Evolutionary conservation across 164 flowering plant species (phyloP).

Genomic region (Vitis cinerea): DNA sequence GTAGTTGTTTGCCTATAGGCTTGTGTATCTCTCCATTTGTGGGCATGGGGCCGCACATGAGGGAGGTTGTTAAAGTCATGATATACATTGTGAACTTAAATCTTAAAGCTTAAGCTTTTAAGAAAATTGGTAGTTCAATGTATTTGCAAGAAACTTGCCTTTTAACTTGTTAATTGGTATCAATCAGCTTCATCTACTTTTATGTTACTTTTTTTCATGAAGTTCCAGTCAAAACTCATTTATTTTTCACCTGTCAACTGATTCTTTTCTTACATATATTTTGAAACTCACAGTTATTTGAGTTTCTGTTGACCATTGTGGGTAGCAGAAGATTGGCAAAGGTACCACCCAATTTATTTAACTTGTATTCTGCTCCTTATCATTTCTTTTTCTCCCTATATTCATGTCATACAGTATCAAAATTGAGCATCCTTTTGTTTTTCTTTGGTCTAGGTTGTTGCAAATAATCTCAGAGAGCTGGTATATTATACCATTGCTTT

Average conservation of each 20-base stretch:
- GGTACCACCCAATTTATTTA: constrained; percentile 34
- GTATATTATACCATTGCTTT: constrained; percentile 80
- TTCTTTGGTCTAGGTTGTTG: constrained; percentile 47
- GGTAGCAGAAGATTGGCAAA: constrained; percentile 60
- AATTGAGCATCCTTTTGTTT: not conserved
- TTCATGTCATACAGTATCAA: not conserved
- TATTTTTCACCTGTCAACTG: not conserved
- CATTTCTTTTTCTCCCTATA: not conserved
- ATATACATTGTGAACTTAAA: too few relatives aligned
- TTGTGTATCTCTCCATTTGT: too few relatives aligned
- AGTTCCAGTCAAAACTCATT: not conserved
- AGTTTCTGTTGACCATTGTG: constrained; percentile 75
- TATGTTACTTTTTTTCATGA: not conserved
- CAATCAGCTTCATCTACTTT: not conserved
- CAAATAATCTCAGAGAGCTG: constrained; percentile 57
- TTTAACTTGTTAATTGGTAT: not conserved
- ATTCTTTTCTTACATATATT: constrained; percentile 5
- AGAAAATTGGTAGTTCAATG: too few relatives aligned
- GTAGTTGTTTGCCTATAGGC: too few relatives aligned
- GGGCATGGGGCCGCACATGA: too few relatives aligned
- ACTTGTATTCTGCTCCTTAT: not conserved
- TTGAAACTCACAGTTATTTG: constrained; percentile 63
- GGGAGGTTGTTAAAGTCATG: too few relatives aligned
- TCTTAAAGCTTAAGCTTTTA: too few relatives aligned
- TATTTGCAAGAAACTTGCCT: not conserved